Evolutionary conservation across 2,329 filamentous ascomycete species (phyloP), one percentile per base, ranked within the genome.

Genomic region (Helicocarpus griseus): DNA sequence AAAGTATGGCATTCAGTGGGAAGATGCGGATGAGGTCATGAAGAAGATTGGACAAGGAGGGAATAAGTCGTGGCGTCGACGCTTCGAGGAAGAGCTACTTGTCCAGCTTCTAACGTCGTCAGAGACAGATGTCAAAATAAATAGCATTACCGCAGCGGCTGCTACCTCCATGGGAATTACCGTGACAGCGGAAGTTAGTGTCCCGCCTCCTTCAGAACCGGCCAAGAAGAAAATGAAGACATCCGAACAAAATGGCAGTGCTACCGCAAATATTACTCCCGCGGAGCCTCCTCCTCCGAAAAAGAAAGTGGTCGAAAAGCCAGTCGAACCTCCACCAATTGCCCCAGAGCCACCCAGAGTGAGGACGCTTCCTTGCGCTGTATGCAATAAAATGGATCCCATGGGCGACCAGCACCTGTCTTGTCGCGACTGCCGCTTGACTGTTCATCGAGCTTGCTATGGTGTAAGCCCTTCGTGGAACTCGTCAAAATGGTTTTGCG

Each of bases 1-100:
- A 47, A 87, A 91, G 57, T 98, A 98, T 68, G 91, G 86, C 14
- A 89, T 98, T 55, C 88, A 94, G 58, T 98, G 89, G 83, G 93
- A 97, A 68, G 88, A 95, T 58, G 79, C 89, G 13, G 93, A 97
- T 39, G 91, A 97, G 61, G 80, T 95, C 35, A 81, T 85, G 36
- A 95, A 90, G 72, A 95, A 95, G 71, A 83, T 94, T 39, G 81
- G 84, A 1, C 82, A 86, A 57, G 81, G 83, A 43, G 87, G 89
- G 40, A 86, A 87, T 43, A 85, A 88, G 59, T 85, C 87, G 4
- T 90, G 85, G 82, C 94, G 93, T 71, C 82, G 87, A 53, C 87
- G 86, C 64, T 84, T 95, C 52, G 93, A 98, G 57, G 91, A 97
- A 66, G 93, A 97, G 64, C 75, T 96, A 13, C 61, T 75, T 45